A percentile compares a stretch with the other conserved stretches of the same genome.
Conservation (phyloP, 257 asterid species). For the Solanum dulcamara region DNA sequence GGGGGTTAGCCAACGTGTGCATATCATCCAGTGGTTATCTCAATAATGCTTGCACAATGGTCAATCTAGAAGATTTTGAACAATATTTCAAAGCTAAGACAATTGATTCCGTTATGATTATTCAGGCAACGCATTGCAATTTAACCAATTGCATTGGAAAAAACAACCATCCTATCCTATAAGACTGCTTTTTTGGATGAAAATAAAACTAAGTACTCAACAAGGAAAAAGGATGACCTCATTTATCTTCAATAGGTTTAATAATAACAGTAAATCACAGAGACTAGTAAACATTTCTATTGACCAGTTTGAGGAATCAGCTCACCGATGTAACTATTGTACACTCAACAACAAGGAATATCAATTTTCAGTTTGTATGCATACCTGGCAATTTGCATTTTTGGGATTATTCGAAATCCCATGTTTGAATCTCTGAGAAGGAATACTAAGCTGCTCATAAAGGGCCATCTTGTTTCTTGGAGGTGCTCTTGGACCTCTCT, state of each 20-base stretch:
- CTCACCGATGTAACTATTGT: neutral
- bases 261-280: neutral
- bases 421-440: slow-evolving; percentile 55
- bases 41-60: neutral
- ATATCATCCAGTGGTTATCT: neutral
- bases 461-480: slow-evolving; percentile 98
- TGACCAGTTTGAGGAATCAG: neutral
- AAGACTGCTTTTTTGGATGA: neutral
- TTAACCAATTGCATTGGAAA: neutral
- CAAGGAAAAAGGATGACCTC: neutral
- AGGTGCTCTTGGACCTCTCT: slow-evolving; percentile 96
- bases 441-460: slow-evolving; percentile 85
- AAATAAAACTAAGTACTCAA: neutral
- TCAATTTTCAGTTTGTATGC: neutral
- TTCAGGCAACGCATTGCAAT: neutral
- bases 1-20: neutral
- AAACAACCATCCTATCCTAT: neutral
- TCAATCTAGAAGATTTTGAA: neutral
- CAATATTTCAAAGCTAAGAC: neutral
- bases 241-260: neutral
- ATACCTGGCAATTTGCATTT: slow-evolving; percentile 7
- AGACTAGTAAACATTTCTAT: too few relatives aligned
- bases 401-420: slow-evolving; percentile 7
- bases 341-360: neutral
- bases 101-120: neutral